Evolutionary conservation across 2,329 filamentous ascomycete species (phyloP).

Genomic region (Scopulariopsis brevicaulis): DNA sequence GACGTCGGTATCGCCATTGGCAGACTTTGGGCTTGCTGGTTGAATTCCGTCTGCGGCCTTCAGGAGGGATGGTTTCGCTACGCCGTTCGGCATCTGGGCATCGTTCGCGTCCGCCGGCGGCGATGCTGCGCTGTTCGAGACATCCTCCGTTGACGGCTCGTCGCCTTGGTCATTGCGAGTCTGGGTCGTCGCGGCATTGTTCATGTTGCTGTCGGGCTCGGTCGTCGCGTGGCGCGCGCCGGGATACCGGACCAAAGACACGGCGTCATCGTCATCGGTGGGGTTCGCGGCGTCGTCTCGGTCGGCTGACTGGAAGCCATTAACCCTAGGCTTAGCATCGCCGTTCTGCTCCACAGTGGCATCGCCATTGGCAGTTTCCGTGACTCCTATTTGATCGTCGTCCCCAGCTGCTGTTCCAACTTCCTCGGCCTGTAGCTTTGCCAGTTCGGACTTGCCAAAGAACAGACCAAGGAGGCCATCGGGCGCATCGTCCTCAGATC

Average conservation of each 20-base stretch:
- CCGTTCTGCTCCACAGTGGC: not conserved
- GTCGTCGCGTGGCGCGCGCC: slow-evolving; percentile 9
- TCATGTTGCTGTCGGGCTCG: not conserved
- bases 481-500: slow-evolving; percentile 29
- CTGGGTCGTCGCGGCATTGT: not conserved
- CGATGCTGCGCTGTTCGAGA: not conserved
- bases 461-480: slow-evolving; percentile 42
- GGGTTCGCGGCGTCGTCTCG: slow-evolving; percentile 11
- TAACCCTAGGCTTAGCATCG: not conserved
- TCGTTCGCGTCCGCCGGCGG: not conserved
- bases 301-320: slow-evolving; percentile 10
- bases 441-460: slow-evolving; percentile 46
- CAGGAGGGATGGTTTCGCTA: not conserved
- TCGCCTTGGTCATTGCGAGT: not conserved
- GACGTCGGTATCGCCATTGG: slow-evolving; percentile 6
- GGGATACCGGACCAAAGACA: slow-evolving; percentile 19
- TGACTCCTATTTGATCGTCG: no score
- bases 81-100: not conserved
- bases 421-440: slow-evolving; percentile 27
- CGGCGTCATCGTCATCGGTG: slow-evolving; percentile 19
- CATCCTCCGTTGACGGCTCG: not conserved
- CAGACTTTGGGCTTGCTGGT: not conserved
- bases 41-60: not conserved
- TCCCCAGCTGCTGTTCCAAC: not conserved
- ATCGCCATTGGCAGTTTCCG: not conserved